Percentiles rank a stretch among this genome's conserved stretches.
These are phyloP conservation scores for Parietaria judaica DNA, from an alignment of 306 rosid genomes.

Conservation along the genomic window DNA sequence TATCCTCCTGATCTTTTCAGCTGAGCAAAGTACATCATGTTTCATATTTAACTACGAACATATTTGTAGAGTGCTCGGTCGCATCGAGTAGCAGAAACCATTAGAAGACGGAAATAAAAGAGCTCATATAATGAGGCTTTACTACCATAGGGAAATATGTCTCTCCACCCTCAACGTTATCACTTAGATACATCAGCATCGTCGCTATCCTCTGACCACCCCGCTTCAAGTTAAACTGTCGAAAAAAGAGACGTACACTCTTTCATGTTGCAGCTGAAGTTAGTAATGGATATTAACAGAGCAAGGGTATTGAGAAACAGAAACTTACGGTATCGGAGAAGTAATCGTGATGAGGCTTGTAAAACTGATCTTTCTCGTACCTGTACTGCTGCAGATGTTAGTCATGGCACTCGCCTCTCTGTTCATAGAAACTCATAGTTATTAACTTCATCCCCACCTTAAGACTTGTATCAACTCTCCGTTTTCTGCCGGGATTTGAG, in stretches of 20 bases:
- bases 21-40: neutral
- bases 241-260: conserved; percentile 8
- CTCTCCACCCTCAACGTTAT: conserved; percentile 94
- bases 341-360: conserved; percentile 94
- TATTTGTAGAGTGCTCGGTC: neutral
- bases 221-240: conserved; percentile 90
- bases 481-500: conserved; percentile 86
- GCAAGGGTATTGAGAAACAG: conserved; percentile 20
- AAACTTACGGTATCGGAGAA: conserved; percentile 88
- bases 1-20: neutral
- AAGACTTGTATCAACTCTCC: conserved; percentile 93
- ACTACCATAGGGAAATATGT: conserved; percentile 83
- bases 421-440: conserved; percentile 16
- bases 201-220: conserved; percentile 99
- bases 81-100: neutral
- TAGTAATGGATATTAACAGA: neutral
- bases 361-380: conserved; percentile 82
- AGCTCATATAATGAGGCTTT: neutral
- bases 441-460: conserved; percentile 54
- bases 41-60: neutral
- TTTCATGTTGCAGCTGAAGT: conserved; percentile 12
- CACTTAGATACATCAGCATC: conserved; percentile 85
- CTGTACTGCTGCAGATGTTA: conserved; percentile 94
- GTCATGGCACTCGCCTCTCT: conserved; percentile 19
- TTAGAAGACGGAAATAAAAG: neutral